Evolutionary conservation across 2,329 filamentous ascomycete genomes (phyloP).

Genomic region (Alternaria ventricosa): DNA sequence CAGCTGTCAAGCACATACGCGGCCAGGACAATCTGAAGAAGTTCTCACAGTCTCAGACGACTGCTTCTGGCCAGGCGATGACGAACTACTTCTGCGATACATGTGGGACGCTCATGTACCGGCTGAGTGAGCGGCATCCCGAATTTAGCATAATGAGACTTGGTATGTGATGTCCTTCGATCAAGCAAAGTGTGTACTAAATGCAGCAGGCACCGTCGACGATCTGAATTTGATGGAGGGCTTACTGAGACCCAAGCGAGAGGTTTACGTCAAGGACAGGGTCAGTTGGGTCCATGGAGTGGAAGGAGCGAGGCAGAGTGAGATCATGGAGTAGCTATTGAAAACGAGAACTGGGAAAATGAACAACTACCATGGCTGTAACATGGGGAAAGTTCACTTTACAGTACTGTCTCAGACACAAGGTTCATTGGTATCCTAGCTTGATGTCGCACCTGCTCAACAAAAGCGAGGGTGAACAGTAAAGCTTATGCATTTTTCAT

Average conservation of each 20-base stretch:
- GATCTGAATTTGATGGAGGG: neutral
- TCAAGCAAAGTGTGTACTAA: neutral
- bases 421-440: neutral
- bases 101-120: constrained; percentile 69
- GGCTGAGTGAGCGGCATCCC: constrained; percentile 26
- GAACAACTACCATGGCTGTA: neutral
- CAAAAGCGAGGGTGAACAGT: neutral
- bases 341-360: neutral
- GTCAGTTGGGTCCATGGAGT: neutral
- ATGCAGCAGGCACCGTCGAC: neutral
- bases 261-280: neutral
- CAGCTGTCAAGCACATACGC: neutral
- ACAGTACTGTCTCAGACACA: neutral
- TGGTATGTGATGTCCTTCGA: neutral
- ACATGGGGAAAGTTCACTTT: neutral
- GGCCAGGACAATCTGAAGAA: neutral
- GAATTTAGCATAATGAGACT: neutral
- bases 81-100: constrained; percentile 67
- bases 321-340: neutral
- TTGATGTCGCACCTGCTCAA: neutral
- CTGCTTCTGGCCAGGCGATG: constrained; percentile 56
- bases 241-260: neutral
- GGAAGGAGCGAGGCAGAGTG: neutral
- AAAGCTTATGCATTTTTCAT: neutral
- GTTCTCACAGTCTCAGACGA: constrained; percentile 44